Percentiles rank a stretch among this genome's conserved stretches.
These are phyloP conservation scores for Venustampulla echinocandica DNA, from an alignment of 495 filamentous ascomycete genomes.

Conservation along the genomic window DNA sequence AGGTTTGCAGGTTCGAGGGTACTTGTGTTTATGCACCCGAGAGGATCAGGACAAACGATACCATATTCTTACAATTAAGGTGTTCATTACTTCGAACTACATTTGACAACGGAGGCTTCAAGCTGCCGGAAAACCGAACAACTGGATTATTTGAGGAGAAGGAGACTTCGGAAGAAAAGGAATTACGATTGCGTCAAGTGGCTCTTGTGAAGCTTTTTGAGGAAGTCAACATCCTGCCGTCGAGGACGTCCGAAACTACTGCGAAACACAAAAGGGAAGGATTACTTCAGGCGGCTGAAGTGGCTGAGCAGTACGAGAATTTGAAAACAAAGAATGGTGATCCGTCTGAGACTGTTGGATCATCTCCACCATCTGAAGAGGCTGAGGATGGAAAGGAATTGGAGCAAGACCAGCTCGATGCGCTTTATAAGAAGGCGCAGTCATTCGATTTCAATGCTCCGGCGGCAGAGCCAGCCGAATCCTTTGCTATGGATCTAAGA, in stretches of 20 bases:
- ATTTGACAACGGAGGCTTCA: conserved; percentile 55
- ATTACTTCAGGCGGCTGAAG: conserved; percentile 77
- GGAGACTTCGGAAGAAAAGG: conserved; percentile 78
- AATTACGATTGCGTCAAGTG: conserved; percentile 77
- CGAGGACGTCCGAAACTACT: conserved; percentile 61
- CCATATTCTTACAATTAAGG: conserved; percentile 76
- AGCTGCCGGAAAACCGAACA: conserved; percentile 59
- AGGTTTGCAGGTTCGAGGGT: conserved; percentile 79
- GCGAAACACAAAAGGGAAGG: conserved; percentile 72
- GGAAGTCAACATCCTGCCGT: conserved; percentile 75
- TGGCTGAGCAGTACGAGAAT: conserved; percentile 69
- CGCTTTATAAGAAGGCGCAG: conserved; percentile 91
- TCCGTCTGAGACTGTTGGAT: conserved; percentile 35
- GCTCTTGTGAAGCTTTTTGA: conserved; percentile 81
- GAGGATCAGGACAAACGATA: conserved; percentile 78
- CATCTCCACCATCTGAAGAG: conserved; percentile 52
- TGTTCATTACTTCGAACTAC: conserved; percentile 67
- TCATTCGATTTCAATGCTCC: conserved; percentile 93
- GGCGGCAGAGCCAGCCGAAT: conserved; percentile 68
- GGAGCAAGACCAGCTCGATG: conserved; percentile 90
- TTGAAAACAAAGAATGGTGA: conserved; percentile 35
- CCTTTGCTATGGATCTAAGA: conserved; percentile 73
- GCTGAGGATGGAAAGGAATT: conserved; percentile 78
- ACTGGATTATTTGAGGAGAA: conserved; percentile 68
- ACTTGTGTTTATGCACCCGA: conserved; percentile 88